These are phyloP conservation scores for Closterium sp. DNA, from an alignment of 139 green algal genomes.

Conservation along the genomic window DNA sequence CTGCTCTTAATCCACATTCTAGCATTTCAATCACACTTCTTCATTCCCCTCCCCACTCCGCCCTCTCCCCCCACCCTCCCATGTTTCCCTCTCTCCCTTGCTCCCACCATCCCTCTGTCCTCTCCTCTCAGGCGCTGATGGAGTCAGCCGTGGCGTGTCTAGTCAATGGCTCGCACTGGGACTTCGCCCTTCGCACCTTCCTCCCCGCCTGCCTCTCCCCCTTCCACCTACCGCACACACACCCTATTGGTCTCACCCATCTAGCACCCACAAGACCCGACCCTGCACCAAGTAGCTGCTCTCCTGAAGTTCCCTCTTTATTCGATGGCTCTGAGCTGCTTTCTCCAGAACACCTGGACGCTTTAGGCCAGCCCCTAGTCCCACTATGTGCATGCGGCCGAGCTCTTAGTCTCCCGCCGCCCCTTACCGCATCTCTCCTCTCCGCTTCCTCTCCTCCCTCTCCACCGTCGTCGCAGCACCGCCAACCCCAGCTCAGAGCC, in stretches of 20 bases:
- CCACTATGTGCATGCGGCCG: not conserved
- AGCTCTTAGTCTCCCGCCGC: not conserved
- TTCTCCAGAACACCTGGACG: no score
- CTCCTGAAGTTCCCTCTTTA: not conserved
- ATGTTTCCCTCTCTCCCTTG: not conserved
- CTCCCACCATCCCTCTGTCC: no score
- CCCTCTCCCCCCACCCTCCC: no score
- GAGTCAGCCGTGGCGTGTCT: not conserved
- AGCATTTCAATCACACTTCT: no score
- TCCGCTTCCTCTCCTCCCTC: no score
- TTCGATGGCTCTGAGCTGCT: not conserved
- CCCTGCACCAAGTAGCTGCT: not conserved
- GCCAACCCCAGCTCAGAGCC: not conserved
- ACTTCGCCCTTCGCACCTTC: not conserved
- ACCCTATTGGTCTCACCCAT: no score
- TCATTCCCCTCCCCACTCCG: not conserved
- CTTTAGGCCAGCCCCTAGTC: no score
- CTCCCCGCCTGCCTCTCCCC: not conserved
- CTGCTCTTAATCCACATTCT: not conserved
- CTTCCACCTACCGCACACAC: not conserved
- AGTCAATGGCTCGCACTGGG: not conserved
- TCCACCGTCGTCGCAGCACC: not conserved
- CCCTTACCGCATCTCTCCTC: not conserved
- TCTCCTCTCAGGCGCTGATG: not conserved
- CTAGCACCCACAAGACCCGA: not conserved